phyloP scores from a whole-genome alignment of 139 green algal genomes.

The Micractinium conductrix region DNA sequence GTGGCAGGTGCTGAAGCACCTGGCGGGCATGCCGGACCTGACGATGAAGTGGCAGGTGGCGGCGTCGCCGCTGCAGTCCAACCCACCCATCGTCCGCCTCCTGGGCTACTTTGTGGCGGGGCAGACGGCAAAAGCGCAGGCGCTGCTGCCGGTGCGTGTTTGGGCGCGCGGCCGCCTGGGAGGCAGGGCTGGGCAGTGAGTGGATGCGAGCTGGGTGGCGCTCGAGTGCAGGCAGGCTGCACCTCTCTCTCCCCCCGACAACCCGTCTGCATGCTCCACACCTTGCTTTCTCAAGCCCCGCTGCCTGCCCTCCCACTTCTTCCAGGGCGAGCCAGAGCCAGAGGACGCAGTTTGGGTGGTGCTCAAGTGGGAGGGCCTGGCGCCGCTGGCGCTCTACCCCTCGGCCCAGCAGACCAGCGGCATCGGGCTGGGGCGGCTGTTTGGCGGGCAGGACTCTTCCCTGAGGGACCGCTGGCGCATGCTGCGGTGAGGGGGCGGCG shows the following conservation, averaged over 20 bases:
- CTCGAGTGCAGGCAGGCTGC: not conserved
- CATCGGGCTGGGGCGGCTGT: slow-evolving; percentile 41
- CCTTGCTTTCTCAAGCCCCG: not conserved
- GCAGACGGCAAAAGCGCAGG: slow-evolving; percentile 44
- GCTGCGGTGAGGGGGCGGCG: slow-evolving; percentile 40
- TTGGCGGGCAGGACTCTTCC: slow-evolving; percentile 34
- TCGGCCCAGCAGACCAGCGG: slow-evolving; percentile 46
- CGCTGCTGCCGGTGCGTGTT: not conserved
- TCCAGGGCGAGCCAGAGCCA: not conserved
- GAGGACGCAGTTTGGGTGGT: slow-evolving; percentile 77
- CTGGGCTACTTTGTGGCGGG: slow-evolving; percentile 73
- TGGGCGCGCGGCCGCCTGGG: not conserved
- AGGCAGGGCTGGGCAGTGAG: not conserved
- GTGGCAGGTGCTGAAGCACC: slow-evolving; percentile 55
- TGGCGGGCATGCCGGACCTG: slow-evolving; percentile 56
- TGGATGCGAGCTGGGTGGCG: too few relatives aligned
- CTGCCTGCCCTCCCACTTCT: not conserved
- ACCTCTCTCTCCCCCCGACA: not conserved
- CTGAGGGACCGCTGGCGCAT: slow-evolving; percentile 43
- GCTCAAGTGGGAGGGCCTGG: slow-evolving; percentile 71
- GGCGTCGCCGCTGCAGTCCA: not conserved
- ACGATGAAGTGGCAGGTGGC: slow-evolving; percentile 67
- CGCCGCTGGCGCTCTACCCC: slow-evolving; percentile 70
- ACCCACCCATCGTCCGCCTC: slow-evolving; percentile 67
- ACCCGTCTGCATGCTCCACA: too few relatives aligned